Conservation (phyloP, 768 basidiomycete genomes). For the Kwoniella bestiolae region DNA sequence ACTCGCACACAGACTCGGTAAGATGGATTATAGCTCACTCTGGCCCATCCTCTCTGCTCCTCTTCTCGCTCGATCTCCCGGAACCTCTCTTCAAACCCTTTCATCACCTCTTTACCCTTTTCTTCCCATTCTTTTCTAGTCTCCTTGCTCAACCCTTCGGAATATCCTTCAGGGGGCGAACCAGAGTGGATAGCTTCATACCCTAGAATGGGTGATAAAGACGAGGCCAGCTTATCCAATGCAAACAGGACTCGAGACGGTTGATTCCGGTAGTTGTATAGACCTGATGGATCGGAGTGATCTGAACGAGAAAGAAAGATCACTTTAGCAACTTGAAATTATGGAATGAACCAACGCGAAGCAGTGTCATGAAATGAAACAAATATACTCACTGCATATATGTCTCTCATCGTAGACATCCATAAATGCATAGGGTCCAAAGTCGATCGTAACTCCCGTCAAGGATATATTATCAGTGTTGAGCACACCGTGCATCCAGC, state of each 20-base stretch:
- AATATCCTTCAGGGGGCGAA: constrained; percentile 65
- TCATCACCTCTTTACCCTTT: constrained; percentile 67
- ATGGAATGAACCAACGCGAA: neutral
- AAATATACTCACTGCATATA: constrained; percentile 69
- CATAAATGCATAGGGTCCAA: constrained; percentile 89
- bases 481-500: constrained; percentile 76
- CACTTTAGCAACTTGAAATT: too few relatives aligned
- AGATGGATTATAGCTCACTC: constrained; percentile 65
- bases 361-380: neutral
- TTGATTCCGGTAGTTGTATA: constrained; percentile 55
- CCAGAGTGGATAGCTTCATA: constrained; percentile 69
- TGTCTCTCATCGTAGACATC: constrained; percentile 83
- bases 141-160: constrained; percentile 67
- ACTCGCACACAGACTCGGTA: too few relatives aligned
- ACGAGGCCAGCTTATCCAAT: constrained; percentile 65
- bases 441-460: constrained; percentile 63
- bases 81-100: constrained; percentile 69
- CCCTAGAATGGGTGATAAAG: constrained; percentile 83
- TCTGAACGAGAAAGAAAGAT: too few relatives aligned
- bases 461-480: constrained; percentile 83
- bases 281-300: constrained; percentile 49
- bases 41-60: constrained; percentile 62
- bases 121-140: constrained; percentile 67
- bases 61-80: constrained; percentile 60
- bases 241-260: constrained; percentile 68